Evolutionary conservation across 2,329 filamentous ascomycete species (phyloP).

Genomic region (Cladosporium sp.): DNA sequence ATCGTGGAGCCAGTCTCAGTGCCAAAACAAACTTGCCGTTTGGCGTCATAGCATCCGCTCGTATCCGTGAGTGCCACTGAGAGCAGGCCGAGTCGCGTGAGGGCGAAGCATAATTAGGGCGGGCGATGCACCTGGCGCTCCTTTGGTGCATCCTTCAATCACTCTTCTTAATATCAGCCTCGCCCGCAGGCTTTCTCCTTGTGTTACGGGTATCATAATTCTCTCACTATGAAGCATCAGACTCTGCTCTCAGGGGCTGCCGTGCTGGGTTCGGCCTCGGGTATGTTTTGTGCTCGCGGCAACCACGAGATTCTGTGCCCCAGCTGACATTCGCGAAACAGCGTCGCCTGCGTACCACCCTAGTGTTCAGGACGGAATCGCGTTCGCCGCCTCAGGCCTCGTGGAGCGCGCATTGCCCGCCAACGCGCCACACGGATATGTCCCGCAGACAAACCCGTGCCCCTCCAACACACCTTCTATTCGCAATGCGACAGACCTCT

Average conservation of each 20-base stretch:
- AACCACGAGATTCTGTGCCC: background rate
- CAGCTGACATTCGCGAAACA: background rate
- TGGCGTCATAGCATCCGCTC: conserved; percentile 4
- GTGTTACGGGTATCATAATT: background rate
- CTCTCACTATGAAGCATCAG: conserved; percentile 1
- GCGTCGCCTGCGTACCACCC: conserved; percentile 8
- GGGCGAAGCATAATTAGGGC: too few species aligned
- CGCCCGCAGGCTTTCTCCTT: background rate
- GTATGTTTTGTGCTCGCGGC: background rate
- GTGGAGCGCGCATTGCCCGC: conserved; percentile 34
- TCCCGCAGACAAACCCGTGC: conserved; percentile 62
- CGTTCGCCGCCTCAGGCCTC: background rate
- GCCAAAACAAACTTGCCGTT: background rate
- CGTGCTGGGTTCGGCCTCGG: conserved; percentile 3
- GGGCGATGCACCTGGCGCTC: background rate
- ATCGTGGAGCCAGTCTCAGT: too few species aligned
- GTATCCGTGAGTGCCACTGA: conserved; percentile 7
- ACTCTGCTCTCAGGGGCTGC: conserved; percentile 5
- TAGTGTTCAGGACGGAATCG: conserved; percentile 2
- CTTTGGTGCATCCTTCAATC: background rate
- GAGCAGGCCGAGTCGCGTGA: background rate
- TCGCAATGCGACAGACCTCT: conserved; percentile 57
- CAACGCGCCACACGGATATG: conserved; percentile 62
- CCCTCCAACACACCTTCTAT: conserved; percentile 64
- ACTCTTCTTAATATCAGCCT: background rate